phyloP scores from a whole-genome alignment of 495 filamentous ascomycete species.

The Xylaria intraflava region DNA sequence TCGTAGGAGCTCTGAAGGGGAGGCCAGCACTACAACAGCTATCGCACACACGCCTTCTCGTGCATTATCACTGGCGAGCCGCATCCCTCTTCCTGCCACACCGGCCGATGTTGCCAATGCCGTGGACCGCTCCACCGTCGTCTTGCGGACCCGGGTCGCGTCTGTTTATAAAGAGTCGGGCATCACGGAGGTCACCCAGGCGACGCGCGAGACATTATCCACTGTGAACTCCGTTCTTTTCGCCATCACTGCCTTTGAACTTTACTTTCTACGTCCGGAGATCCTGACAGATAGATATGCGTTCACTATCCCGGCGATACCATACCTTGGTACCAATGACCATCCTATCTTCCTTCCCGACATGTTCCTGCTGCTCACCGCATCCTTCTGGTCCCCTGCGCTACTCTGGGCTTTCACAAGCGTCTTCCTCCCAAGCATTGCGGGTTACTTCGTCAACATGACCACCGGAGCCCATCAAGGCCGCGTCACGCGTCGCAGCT shows the following conservation, averaged over 20 bases:
- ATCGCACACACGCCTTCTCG: slow-evolving; percentile 53
- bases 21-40: slow-evolving; percentile 32
- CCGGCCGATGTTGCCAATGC: slow-evolving; percentile 76
- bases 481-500: slow-evolving; percentile 26
- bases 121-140: slow-evolving; percentile 67
- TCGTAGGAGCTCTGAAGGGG: slow-evolving; percentile 20
- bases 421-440: slow-evolving; percentile 58
- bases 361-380: slow-evolving; percentile 69
- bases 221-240: slow-evolving; percentile 61
- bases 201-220: slow-evolving; percentile 59
- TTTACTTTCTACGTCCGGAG: slow-evolving; percentile 51
- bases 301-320: slow-evolving; percentile 59
- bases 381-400: slow-evolving; percentile 75
- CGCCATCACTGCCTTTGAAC: slow-evolving; percentile 58
- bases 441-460: slow-evolving; percentile 85
- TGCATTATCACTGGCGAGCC: slow-evolving; percentile 46
- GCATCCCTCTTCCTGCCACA: slow-evolving; percentile 67
- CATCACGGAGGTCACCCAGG: slow-evolving; percentile 49
- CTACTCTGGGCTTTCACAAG: slow-evolving; percentile 71
- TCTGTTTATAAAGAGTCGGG: slow-evolving; percentile 44
- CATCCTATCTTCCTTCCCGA: slow-evolving; percentile 65
- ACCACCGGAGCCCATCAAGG: slow-evolving; percentile 36
- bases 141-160: slow-evolving; percentile 49
- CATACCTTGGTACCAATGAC: slow-evolving; percentile 41
- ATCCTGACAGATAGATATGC: slow-evolving; percentile 63